Conservation (phyloP, 2,329 filamentous ascomycete species). For the Aspergillus bombycis region DNA sequence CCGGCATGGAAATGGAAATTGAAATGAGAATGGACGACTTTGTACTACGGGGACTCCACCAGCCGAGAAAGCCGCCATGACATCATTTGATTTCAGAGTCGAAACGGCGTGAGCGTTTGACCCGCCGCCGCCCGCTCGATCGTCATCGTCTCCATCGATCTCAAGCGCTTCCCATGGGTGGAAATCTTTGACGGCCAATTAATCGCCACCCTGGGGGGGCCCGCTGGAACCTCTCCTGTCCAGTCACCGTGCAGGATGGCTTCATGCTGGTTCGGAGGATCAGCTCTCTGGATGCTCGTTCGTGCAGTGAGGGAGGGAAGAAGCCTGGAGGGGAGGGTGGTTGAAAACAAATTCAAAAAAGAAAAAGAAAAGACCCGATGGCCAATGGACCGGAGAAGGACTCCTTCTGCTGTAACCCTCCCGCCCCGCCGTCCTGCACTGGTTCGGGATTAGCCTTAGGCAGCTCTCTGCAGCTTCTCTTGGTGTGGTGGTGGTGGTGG, state of each 20-base stretch:
- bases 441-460: slow-evolving; percentile 11
- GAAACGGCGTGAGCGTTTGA: slow-evolving; percentile 35
- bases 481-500: too few species aligned
- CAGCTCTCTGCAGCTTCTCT: slow-evolving; percentile 7
- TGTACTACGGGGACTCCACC: neutral
- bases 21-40: neutral
- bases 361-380: neutral
- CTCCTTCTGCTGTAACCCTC: slow-evolving; percentile 1
- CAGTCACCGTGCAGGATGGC: slow-evolving; percentile 28
- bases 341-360: neutral
- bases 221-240: slow-evolving; percentile 22
- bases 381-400: slow-evolving; percentile 4
- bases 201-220: neutral
- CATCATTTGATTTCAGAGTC: slow-evolving; percentile 26
- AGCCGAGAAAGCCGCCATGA: slow-evolving; percentile 25
- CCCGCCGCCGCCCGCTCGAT: slow-evolving; percentile 28
- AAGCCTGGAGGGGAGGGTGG: neutral
- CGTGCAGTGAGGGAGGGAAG: neutral
- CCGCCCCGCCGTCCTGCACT: slow-evolving; percentile 8
- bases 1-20: neutral
- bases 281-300: slow-evolving; percentile 6
- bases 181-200: slow-evolving; percentile 28
- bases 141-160: slow-evolving; percentile 40
- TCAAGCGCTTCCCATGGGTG: slow-evolving; percentile 30
- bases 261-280: slow-evolving; percentile 24